phyloP scores from a whole-genome alignment of 176 grass and related monocot genomes.

The Alloteropsis semialata region DNA sequence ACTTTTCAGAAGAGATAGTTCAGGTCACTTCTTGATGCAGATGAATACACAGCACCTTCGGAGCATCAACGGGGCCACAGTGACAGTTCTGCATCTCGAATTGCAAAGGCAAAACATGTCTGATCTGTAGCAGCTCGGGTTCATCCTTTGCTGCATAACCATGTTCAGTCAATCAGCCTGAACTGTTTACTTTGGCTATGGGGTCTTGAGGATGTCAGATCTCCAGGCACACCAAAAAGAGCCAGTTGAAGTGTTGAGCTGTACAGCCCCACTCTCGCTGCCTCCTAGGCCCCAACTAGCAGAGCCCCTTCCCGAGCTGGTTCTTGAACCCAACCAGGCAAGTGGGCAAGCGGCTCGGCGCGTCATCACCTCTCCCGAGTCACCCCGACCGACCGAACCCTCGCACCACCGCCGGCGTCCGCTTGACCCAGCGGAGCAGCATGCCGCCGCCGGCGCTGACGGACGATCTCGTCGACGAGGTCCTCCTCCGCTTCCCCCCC shows the following conservation, averaged over 20 bases:
- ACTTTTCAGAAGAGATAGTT: neutral
- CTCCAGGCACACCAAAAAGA: too few species aligned
- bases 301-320: neutral
- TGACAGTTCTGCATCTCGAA: neutral
- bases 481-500: neutral
- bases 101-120: neutral
- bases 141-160: neutral
- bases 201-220: neutral
- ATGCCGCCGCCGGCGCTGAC: neutral
- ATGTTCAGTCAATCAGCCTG: too few species aligned
- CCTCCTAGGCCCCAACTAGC: neutral
- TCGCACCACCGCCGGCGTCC: neutral
- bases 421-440: neutral
- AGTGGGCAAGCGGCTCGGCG: neutral
- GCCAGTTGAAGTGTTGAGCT: too few species aligned
- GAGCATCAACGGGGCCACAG: neutral
- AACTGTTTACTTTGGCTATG: neutral
- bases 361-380: too few species aligned
- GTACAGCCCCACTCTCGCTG: neutral
- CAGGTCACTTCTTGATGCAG: neutral
- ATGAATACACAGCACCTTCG: neutral
- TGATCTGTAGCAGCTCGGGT: neutral
- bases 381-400: neutral
- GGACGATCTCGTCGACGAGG: neutral
- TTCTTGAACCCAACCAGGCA: neutral